These are phyloP conservation scores for Citrus australasica DNA, from an alignment of 345 rosid genomes.

Conservation along the genomic window DNA sequence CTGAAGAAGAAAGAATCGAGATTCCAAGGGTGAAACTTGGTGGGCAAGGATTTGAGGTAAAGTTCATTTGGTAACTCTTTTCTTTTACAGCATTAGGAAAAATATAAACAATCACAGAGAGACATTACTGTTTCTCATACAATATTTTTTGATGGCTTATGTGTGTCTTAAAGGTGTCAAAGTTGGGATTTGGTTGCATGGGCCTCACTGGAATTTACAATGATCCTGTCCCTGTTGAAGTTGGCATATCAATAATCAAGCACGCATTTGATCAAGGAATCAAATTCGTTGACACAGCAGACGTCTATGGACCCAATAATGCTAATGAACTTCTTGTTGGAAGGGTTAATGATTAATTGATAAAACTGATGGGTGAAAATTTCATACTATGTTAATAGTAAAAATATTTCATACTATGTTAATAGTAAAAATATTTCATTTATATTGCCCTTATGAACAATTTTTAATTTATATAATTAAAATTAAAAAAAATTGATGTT, in stretches of 20 bases:
- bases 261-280: conserved; percentile 28
- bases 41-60: conserved; percentile 21
- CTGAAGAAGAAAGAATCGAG: background rate
- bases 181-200: conserved; percentile 40
- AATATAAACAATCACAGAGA: no score
- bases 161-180: conserved; percentile 27
- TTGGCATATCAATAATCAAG: conserved; percentile 30
- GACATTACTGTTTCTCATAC: no score
- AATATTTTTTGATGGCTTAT: background rate
- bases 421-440: no score
- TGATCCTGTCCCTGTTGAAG: conserved; percentile 29
- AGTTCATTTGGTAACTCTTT: background rate
- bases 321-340: conserved; percentile 26
- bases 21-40: conserved; percentile 18
- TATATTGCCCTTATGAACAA: no score
- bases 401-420: no score
- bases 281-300: conserved; percentile 37
- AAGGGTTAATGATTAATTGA: conserved; percentile 15
- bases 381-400: no score
- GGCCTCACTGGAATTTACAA: conserved; percentile 26
- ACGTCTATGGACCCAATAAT: conserved; percentile 30
- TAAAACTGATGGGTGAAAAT: background rate
- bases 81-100: no score
- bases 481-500: no score
- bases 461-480: no score